Conservation (phyloP, 108 stramenopile genomes). For the Pseudonitzschia multiseries region DNA sequence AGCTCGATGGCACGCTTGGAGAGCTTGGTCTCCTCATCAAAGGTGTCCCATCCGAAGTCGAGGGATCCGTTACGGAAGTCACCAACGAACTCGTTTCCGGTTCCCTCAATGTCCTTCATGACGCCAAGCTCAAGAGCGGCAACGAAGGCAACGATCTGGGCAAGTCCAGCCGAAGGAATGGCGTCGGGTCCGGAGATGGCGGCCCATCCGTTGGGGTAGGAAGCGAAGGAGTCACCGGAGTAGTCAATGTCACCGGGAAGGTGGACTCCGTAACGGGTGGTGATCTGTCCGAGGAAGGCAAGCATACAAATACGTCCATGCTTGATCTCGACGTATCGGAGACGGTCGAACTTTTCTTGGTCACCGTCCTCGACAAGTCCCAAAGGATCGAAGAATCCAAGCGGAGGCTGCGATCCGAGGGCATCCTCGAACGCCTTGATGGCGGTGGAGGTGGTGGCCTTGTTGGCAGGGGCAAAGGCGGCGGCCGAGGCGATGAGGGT, state of each 20-base stretch:
- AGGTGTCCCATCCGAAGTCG: slow-evolving; percentile 72
- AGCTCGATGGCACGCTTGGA: slow-evolving; percentile 86
- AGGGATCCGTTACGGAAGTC: slow-evolving; percentile 81
- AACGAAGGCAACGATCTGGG: slow-evolving; percentile 61
- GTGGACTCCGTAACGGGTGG: slow-evolving; percentile 60
- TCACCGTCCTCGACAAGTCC: slow-evolving; percentile 47
- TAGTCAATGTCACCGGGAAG: slow-evolving; percentile 64
- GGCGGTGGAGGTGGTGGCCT: slow-evolving; percentile 43
- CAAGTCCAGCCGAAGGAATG: slow-evolving; percentile 55
- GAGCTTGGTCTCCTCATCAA: slow-evolving; percentile 61
- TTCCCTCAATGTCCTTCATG: slow-evolving; percentile 56
- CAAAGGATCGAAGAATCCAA: slow-evolving; percentile 87
- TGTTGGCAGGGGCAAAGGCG: slow-evolving; percentile 57
- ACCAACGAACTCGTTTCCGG: slow-evolving; percentile 57
- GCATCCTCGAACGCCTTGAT: slow-evolving; percentile 70
- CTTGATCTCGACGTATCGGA: slow-evolving; percentile 90
- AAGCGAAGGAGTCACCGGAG: slow-evolving; percentile 56
- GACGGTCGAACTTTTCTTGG: slow-evolving; percentile 55
- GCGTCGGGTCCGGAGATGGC: slow-evolving; percentile 45
- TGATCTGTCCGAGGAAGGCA: slow-evolving; percentile 69
- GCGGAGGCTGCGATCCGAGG: slow-evolving; percentile 85
- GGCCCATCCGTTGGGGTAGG: slow-evolving; percentile 56
- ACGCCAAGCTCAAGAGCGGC: slow-evolving; percentile 56
- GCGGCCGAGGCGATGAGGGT: slow-evolving; percentile 57
- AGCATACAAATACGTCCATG: slow-evolving; percentile 85